Evolutionary conservation across 495 filamentous ascomycete genomes (phyloP).

Genomic region (Apodospora peruviana): DNA sequence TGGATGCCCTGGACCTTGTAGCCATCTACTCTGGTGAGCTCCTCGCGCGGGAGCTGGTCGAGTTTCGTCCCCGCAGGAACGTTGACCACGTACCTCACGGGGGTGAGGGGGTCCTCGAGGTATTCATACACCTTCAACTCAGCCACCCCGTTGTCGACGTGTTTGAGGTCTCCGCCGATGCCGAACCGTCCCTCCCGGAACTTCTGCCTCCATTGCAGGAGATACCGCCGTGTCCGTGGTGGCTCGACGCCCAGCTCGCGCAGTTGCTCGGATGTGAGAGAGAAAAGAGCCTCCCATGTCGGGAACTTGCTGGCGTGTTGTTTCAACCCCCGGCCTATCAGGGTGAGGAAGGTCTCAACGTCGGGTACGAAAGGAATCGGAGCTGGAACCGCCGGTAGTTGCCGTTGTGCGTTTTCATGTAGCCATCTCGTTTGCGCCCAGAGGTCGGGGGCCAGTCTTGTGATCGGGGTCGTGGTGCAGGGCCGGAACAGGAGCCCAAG

Average conservation of each 20-base stretch:
- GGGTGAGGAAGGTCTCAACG: constrained; percentile 75
- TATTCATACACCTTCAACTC: constrained; percentile 64
- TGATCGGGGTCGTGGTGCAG: constrained; percentile 10
- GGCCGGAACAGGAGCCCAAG: constrained; percentile 28
- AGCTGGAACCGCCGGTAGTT: constrained; percentile 50
- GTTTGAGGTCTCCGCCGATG: constrained; percentile 67
- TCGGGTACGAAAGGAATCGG: constrained; percentile 85
- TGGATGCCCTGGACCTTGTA: constrained; percentile 60
- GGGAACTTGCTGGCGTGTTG: constrained; percentile 78
- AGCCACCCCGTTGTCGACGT: constrained; percentile 68
- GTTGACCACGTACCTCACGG: constrained; percentile 57
- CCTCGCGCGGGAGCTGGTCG: constrained; percentile 34
- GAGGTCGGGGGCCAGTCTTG: constrained; percentile 14
- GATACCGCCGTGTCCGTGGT: constrained; percentile 71
- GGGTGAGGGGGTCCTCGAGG: constrained; percentile 22
- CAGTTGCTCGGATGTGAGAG: constrained; percentile 67
- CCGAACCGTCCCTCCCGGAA: constrained; percentile 73
- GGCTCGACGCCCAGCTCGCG: constrained; percentile 81
- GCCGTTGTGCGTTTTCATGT: constrained; percentile 27
- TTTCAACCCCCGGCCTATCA: constrained; percentile 83
- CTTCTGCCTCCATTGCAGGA: constrained; percentile 78
- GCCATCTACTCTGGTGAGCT: constrained; percentile 50
- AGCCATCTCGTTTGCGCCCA: constrained; percentile 25
- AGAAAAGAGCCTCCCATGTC: constrained; percentile 85
- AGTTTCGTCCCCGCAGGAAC: constrained; percentile 49